Base-by-base conservation (phyloP, 2,329 filamentous ascomycete species). In the Penicillium crustosum region DNA sequence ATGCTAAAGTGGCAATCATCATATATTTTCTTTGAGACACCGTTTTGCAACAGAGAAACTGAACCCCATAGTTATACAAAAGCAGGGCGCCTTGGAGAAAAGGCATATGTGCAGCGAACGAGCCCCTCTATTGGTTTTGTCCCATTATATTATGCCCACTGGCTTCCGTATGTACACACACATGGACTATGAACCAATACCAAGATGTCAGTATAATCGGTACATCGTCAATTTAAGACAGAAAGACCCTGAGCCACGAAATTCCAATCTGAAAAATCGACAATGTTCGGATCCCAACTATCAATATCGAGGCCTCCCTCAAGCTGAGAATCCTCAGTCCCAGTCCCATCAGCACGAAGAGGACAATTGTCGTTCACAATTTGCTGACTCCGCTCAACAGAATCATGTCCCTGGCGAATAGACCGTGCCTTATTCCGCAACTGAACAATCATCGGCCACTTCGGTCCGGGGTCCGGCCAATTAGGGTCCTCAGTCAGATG, bases 201-300 rank as follows among this genome's bases (percentile, higher is more conserved):
- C 7, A 12, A 45, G 6, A 19, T 6, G 8, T 15, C 15, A 43
- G 8, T 12, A 6, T 12, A n/a, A 15, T 2, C 23, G n/a, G 10
- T 25, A 13, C 33, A 38, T 19, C 17, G 8, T 50, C 48, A 50
- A 12, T 9, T n/a, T 31, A 44, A 48, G 21, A 53, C 57, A 27
- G 54, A 41, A 49, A 61, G 38, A 48, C 44, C 60, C 36, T 64
- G 58, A 13, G 57, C 54, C 49, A 65, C 44, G 49, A 57, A 58
- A 47, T 62, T 62, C 66, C 65, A 68, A 54, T 67, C 65, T 0
- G 59, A 58, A 53, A 62, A 62, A 13, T 62, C 65, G 6, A 61
- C 36, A 55, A 57, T 59, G 19, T 60, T 61, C 3, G 63, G 49
- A 60, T 66, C 61, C 64, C 63, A 63, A 29, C 49, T 49, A 27